A percentile compares a stretch with the other conserved stretches of the same genome.
Evolutionary conservation across 2,329 filamentous ascomycete genomes (phyloP).

Genomic region (Trichoderma aggressivum): DNA sequence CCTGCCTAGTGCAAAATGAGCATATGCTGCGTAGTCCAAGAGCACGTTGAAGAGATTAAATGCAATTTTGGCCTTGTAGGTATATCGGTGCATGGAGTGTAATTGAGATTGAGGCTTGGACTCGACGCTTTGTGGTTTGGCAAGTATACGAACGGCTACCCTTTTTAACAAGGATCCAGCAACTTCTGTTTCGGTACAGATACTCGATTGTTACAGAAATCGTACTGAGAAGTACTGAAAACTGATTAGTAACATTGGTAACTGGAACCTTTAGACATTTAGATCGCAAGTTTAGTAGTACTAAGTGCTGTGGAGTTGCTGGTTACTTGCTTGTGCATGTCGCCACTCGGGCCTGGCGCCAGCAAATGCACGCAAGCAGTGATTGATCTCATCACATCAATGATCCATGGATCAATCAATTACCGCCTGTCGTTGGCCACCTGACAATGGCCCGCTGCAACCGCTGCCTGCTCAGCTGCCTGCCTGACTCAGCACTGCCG

Average conservation of each 20-base stretch:
- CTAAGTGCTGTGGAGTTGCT: neutral
- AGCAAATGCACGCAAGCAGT: neutral
- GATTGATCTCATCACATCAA: neutral
- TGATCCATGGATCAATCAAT: too few relatives aligned
- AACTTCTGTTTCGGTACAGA: neutral
- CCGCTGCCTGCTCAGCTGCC: conserved; percentile 10
- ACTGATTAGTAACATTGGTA: neutral
- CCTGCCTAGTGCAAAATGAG: neutral
- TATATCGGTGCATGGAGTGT: neutral
- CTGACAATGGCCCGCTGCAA: conserved; percentile 12
- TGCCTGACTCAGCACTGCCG: conserved; percentile 18
- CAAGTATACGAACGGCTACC: neutral
- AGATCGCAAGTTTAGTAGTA: neutral
- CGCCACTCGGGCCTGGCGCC: neutral
- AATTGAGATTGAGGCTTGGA: neutral
- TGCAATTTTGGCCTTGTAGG: neutral
- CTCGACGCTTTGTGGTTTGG: too few relatives aligned
- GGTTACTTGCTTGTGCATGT: neutral
- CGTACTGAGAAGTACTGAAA: neutral
- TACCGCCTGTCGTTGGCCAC: conserved; percentile 5
- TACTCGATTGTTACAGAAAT: neutral
- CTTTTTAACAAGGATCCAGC: neutral
- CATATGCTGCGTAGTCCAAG: neutral
- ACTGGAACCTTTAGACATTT: neutral
- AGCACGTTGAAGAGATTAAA: neutral